A percentile compares a stretch with the other conserved stretches of the same genome.
These are phyloP conservation scores for Wallacemonas sp. DNA, from an alignment of 208 protist genomes.

Conservation along the genomic window DNA sequence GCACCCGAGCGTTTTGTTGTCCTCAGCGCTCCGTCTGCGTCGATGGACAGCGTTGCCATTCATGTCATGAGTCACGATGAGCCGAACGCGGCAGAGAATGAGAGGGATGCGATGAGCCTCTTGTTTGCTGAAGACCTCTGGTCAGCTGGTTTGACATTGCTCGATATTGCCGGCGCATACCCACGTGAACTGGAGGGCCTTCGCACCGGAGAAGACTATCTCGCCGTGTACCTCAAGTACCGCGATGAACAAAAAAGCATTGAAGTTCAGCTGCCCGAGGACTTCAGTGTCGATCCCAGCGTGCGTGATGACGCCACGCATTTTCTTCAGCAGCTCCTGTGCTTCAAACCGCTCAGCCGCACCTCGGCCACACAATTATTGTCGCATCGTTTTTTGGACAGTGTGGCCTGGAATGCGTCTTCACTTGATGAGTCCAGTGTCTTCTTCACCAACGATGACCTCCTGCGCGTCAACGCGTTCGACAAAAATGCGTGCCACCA, in stretches of 20 bases:
- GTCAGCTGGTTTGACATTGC: constrained; percentile 32
- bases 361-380: constrained; percentile 64
- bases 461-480: neutral
- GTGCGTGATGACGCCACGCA: constrained; percentile 19
- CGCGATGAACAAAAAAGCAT: constrained; percentile 22
- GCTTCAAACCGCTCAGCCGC: constrained; percentile 39
- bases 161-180: constrained; percentile 20
- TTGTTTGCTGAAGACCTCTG: constrained; percentile 56
- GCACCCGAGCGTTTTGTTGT: constrained; percentile 64
- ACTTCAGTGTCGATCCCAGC: neutral
- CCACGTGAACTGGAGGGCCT: constrained; percentile 15
- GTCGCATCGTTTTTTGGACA: constrained; percentile 38
- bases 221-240: constrained; percentile 24
- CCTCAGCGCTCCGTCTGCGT: constrained; percentile 9
- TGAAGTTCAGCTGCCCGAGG: constrained; percentile 6
- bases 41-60: neutral
- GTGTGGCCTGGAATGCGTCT: neutral
- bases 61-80: neutral
- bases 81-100: neutral
- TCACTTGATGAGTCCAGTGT: neutral
- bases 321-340: constrained; percentile 77
- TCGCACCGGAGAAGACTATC: constrained; percentile 13
- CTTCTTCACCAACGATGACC: neutral
- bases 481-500: neutral
- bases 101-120: constrained; percentile 25